Percentiles rank a stretch among this genome's conserved stretches.
phyloP scores from a whole-genome alignment of 768 basidiomycete genomes.

The Coprinopsis cinerea region DNA sequence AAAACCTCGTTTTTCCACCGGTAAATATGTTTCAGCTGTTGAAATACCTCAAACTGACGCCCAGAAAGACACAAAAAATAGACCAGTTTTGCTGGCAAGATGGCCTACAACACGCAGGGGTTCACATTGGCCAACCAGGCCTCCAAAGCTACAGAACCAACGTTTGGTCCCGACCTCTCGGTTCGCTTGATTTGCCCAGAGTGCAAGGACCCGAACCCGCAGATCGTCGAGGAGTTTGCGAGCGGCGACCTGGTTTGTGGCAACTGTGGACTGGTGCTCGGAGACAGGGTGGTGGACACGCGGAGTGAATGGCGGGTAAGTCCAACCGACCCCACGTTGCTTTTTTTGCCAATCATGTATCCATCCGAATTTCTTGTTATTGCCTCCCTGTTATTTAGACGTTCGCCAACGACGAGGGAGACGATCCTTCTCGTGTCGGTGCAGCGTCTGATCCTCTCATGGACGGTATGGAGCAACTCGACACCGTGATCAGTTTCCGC shows the following conservation, averaged over 20 bases:
- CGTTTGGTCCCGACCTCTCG: conserved; percentile 76
- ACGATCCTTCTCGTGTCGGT: conserved; percentile 99
- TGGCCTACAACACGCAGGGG: too few species aligned
- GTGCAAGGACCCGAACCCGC: conserved; percentile 87
- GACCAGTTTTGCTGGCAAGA: too few species aligned
- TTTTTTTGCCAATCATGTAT: too few species aligned
- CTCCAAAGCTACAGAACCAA: neutral
- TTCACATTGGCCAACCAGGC: neutral
- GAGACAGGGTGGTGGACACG: conserved; percentile 95
- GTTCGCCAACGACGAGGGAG: conserved; percentile 96
- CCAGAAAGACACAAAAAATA: too few species aligned
- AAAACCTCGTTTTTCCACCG: too few species aligned
- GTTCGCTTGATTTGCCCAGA: conserved; percentile 93
- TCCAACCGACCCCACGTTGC: too few species aligned
- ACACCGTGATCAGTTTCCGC: conserved; percentile 91
- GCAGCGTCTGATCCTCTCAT: conserved; percentile 89
- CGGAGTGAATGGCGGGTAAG: conserved; percentile 96
- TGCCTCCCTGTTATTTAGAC: conserved; percentile 46
- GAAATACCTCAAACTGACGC: too few species aligned
- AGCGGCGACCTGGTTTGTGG: conserved; percentile 97
- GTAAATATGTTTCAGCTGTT: too few species aligned
- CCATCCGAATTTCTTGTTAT: conserved; percentile 4
- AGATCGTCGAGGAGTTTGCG: conserved; percentile 96
- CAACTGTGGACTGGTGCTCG: conserved; percentile 88
- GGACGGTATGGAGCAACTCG: conserved; percentile 91